These are phyloP conservation scores for Colletotrichum graminicola DNA, from an alignment of 2,329 filamentous ascomycete genomes.

Conservation along the genomic window DNA sequence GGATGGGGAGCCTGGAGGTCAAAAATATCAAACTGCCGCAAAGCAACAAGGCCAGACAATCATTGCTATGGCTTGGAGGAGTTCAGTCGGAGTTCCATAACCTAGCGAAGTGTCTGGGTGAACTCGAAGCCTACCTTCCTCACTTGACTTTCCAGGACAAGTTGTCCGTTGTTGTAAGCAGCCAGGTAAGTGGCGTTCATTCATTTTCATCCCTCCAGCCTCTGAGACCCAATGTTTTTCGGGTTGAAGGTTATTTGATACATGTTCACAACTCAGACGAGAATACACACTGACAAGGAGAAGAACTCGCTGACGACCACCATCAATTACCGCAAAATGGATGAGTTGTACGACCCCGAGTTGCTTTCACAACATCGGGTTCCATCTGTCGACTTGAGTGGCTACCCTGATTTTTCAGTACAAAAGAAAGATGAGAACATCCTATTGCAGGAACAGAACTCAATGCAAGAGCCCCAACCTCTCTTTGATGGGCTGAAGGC, in stretches of 20 bases:
- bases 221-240: background rate
- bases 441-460: background rate
- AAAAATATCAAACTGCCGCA: background rate
- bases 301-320: background rate
- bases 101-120: background rate
- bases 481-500: background rate
- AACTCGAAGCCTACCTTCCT: conserved; percentile 10
- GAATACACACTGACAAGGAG: background rate
- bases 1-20: background rate
- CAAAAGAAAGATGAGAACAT: background rate
- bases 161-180: background rate
- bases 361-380: background rate
- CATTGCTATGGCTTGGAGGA: background rate
- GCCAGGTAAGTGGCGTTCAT: background rate
- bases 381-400: background rate
- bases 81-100: background rate
- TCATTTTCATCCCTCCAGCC: background rate
- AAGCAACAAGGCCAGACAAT: background rate
- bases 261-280: background rate
- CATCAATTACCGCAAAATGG: background rate
- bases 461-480: background rate
- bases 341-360: conserved; percentile 2
- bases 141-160: background rate
- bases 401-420: background rate
- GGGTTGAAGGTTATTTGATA: background rate